Percentiles rank a stretch among this genome's conserved stretches.
Evolutionary conservation across 192 early-diverging fungal genomes (phyloP).

Genomic region (Entomortierella beljakovae): DNA sequence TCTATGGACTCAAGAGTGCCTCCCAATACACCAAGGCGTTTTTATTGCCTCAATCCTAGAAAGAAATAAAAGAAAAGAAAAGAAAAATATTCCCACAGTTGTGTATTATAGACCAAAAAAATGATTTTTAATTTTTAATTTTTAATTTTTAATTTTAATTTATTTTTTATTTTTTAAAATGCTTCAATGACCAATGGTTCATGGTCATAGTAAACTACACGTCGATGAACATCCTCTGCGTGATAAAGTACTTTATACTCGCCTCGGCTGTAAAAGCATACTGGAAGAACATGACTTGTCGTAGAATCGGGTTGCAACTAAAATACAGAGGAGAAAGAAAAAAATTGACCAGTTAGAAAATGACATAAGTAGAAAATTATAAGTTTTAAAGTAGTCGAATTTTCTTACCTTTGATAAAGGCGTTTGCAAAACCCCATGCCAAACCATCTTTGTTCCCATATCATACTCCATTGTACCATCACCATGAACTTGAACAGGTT

Average conservation of each 20-base stretch:
- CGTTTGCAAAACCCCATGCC: slow-evolving; percentile 65
- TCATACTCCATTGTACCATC: slow-evolving; percentile 68
- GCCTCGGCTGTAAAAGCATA: slow-evolving; percentile 67
- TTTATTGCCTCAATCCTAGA: slow-evolving; percentile 17
- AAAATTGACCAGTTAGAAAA: background rate
- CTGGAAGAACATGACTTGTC: slow-evolving; percentile 58
- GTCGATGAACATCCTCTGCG: slow-evolving; percentile 64
- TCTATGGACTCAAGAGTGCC: slow-evolving; percentile 56
- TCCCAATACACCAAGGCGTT: slow-evolving; percentile 52
- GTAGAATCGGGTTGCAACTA: slow-evolving; percentile 64
- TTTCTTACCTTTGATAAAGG: slow-evolving; percentile 61
- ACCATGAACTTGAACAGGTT: slow-evolving; percentile 64
- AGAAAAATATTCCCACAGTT: background rate
- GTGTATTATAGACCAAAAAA: background rate
- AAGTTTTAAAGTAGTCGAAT: too few species aligned
- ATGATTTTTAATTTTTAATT: background rate
- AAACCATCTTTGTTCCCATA: slow-evolving; percentile 58
- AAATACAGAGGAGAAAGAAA: background rate
- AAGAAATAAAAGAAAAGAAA: slow-evolving; percentile 6
- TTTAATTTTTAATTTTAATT: background rate
- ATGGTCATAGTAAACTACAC: slow-evolving; percentile 63
- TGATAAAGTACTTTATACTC: slow-evolving; percentile 68
- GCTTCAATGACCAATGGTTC: slow-evolving; percentile 61
- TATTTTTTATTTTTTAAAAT: slow-evolving; percentile 11
- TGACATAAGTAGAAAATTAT: background rate